Base-by-base conservation (phyloP, 2,329 filamentous ascomycete genomes). In the Aureobasidium leucospermi region DNA sequence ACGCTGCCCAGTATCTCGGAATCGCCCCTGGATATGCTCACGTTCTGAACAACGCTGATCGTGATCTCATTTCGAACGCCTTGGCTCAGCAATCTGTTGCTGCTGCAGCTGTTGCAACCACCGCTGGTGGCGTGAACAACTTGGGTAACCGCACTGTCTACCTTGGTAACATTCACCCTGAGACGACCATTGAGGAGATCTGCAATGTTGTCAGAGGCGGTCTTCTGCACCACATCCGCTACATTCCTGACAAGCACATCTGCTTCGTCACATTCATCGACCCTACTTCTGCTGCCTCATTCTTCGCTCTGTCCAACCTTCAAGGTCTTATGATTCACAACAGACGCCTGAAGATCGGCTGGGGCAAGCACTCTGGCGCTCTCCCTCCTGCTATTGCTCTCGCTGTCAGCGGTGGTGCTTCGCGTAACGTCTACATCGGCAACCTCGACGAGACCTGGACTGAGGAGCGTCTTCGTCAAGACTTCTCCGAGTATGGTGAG, bases 191-290 rank as follows among this genome's bases (percentile, higher is more conserved):
- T 67, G 94, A 99, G 78, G 94, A 99, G 78, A 99, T 99, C 72
- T 99, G 94, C 82, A 99, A 99, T 70, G 94, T 99, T 60, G 94
- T 99, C 56, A 86, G 94, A 65, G 94, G 94, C 61, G 94, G 94
- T 67, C 83, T 99, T 65, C 81, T 99, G 68, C 94, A 99, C 74
- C 94, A 99, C 74, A 96, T 99, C 74, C 90, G 94, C 67, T 99
- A 97, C 76, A 99, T 99, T 68, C 94, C 94, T 6, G 94, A 99
- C 79, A 99, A 99, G 84, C 94, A 99, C 77, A 99, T 99, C 67
- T 99, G 94, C 81, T 99, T 99, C 71, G 94, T 99, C 60, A 99
- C 94, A 1, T 99, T 99, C 76, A 97, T 99, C 73, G 94, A 99
- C 70, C 94, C 94, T 8, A 99, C 94, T 28, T 95, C 94, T 3